Percentiles rank a stretch among this genome's conserved stretches.
Evolutionary conservation across 495 filamentous ascomycete genomes (phyloP).

Genomic region (Niebla homalea): DNA sequence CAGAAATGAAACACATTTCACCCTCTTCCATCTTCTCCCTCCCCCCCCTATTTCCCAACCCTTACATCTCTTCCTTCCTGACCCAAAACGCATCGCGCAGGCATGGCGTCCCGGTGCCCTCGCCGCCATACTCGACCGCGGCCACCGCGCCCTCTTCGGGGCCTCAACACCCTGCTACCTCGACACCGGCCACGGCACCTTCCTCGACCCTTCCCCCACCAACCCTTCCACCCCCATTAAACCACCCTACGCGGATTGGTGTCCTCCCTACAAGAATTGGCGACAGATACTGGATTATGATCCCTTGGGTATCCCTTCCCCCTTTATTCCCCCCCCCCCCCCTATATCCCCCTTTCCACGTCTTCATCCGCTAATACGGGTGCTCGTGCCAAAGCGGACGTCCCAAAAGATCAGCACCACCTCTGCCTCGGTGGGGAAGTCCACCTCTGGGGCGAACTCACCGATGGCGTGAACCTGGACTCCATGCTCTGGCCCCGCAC

Average conservation of each 20-base stretch:
- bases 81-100: slow-evolving; percentile 40
- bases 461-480: slow-evolving; percentile 54
- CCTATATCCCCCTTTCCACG: slow-evolving; percentile 18
- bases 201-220: slow-evolving; percentile 6
- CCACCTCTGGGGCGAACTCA: slow-evolving; percentile 28
- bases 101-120: slow-evolving; percentile 54
- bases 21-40: too few relatives aligned
- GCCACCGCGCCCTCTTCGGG: slow-evolving; percentile 55
- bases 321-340: too few relatives aligned
- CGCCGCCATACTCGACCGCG: slow-evolving; percentile 38
- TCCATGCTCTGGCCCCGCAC: slow-evolving; percentile 28
- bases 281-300: slow-evolving; percentile 61
- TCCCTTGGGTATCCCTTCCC: slow-evolving; percentile 44
- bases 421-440: slow-evolving; percentile 12
- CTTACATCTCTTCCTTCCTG: too few relatives aligned
- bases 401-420: slow-evolving; percentile 31
- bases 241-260: slow-evolving; percentile 60
- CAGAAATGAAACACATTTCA: too few relatives aligned
- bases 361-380: too few relatives aligned
- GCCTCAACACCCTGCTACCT: slow-evolving; percentile 72
- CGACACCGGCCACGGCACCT: slow-evolving; percentile 29
- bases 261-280: slow-evolving; percentile 60
- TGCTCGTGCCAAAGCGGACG: slow-evolving; percentile 51
- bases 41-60: too few relatives aligned
- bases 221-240: slow-evolving; percentile 6